Conservation (phyloP, 306 rosid species). For the Acacia confusa region DNA sequence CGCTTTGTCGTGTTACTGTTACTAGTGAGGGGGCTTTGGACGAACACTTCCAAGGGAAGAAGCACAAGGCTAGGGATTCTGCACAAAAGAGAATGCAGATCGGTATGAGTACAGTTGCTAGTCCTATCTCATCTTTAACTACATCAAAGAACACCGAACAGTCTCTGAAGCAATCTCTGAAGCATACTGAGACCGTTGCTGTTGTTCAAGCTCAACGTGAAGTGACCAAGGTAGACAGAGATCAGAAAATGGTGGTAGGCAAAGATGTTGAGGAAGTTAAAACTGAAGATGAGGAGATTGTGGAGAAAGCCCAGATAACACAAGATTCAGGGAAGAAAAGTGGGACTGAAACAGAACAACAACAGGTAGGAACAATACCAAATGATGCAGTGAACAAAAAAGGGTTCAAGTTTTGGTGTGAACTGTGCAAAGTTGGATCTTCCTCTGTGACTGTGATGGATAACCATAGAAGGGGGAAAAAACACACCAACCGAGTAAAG, state of each 20-base stretch:
- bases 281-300: neutral
- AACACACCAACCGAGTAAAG: slow-evolving; percentile 33
- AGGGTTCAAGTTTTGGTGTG: slow-evolving; percentile 43
- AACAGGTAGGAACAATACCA: neutral
- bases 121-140: neutral
- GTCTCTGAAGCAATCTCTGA: neutral
- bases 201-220: neutral
- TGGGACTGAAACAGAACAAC: slow-evolving; percentile 4
- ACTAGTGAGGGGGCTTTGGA: slow-evolving; percentile 38
- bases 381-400: neutral
- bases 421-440: slow-evolving; percentile 44
- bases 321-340: slow-evolving; percentile 14
- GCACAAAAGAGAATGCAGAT: slow-evolving; percentile 27
- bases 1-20: slow-evolving; percentile 48
- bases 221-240: neutral
- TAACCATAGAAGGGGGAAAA: slow-evolving; percentile 48
- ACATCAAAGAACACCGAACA: slow-evolving; percentile 19
- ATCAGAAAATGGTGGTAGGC: slow-evolving; percentile 10
- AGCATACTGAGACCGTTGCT: neutral
- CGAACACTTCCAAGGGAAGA: slow-evolving; percentile 63
- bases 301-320: slow-evolving; percentile 20
- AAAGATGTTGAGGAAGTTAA: slow-evolving; percentile 4
- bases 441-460: slow-evolving; percentile 27
- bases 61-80: slow-evolving; percentile 60
- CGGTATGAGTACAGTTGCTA: slow-evolving; percentile 24